Conservation (phyloP, 2,329 filamentous ascomycete genomes). For the Xylaria multiplex region DNA sequence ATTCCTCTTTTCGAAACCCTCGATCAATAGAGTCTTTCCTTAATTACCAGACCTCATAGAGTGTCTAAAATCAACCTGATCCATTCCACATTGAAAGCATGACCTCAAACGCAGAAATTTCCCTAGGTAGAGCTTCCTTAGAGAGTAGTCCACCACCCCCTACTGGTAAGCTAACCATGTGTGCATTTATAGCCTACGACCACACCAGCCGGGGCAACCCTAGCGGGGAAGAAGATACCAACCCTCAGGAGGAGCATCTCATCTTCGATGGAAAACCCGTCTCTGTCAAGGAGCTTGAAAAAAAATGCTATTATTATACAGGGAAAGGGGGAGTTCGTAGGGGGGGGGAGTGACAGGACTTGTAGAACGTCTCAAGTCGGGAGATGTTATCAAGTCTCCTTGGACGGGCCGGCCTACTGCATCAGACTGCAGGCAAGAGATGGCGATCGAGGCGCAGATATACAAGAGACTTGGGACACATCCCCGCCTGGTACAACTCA, state of each 20-base stretch:
- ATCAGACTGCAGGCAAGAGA: slow-evolving; percentile 27
- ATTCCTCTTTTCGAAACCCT: slow-evolving; percentile 1
- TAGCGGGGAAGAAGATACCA: slow-evolving; percentile 3
- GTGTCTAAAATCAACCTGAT: slow-evolving; percentile 8
- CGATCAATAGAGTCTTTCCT: neutral
- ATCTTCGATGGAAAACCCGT: slow-evolving; percentile 9
- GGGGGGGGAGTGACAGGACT: slow-evolving; percentile 14
- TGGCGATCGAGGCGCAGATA: slow-evolving; percentile 14
- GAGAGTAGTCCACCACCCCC: neutral
- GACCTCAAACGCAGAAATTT: slow-evolving; percentile 4
- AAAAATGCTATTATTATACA: slow-evolving; percentile 23
- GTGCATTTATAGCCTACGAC: slow-evolving; percentile 6
- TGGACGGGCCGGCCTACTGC: slow-evolving; percentile 22
- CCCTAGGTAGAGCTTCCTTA: slow-evolving; percentile 4
- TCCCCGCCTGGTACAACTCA: too few relatives aligned
- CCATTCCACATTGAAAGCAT: slow-evolving; percentile 8
- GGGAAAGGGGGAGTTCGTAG: slow-evolving; percentile 22
- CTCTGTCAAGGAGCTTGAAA: slow-evolving; percentile 12
- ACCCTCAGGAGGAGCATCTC: slow-evolving; percentile 10
- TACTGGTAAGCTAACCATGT: slow-evolving; percentile 5
- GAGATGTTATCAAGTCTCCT: slow-evolving; percentile 33
- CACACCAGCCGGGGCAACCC: slow-evolving; percentile 2
- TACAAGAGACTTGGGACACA: too few relatives aligned
- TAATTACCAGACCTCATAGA: slow-evolving; percentile 12
- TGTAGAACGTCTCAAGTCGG: slow-evolving; percentile 26